Evolutionary conservation across 202 grass and related monocot genomes (phyloP), one percentile per base, ranked within the genome.

Genomic region (Saccharum hybrid): DNA sequence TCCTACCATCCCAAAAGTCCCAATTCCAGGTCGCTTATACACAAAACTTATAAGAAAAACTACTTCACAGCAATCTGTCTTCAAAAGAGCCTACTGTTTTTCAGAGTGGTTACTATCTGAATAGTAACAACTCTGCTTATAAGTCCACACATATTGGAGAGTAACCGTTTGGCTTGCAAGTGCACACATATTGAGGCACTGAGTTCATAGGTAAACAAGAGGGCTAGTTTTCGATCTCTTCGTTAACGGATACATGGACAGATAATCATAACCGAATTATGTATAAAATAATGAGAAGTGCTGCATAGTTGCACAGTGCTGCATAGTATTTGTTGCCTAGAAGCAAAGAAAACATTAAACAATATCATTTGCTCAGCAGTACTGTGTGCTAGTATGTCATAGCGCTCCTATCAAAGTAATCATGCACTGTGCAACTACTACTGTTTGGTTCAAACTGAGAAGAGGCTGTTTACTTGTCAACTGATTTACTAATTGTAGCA

Each of bases 61-160:
- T 38, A 67, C 43, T 54, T 16, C 38, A 48, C 28, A 37, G 6
- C 48, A 23, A 60, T 78, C 26, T 78, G n/a, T 59, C 43, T 40
- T 79, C 6, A 28, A 78, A 83, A 43, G 19, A 38, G 48, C 4
- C 64, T 34, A 43, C 18, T 56, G 72, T 66, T 78, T 66, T 66
- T 13, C 42, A 65, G 14, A 15, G 54, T 68, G 15, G 8, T 57
- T 46, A 18, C 36, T 52, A 74, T 73, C 43, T 56, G 59, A 66
- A 80, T 36, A 36, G 34, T 36, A 36, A 5, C 4, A 4, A 5
- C 34, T 36, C 34, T 36, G 34, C 34, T 36, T 36, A 36, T 36
- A 36, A 36, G 34, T 36, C 34, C 34, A 36, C 34, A 36, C 34
- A 36, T 36, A 36, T 36, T 76, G n/a, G 66, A 82, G 46, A 66